Percentiles rank a stretch among this genome's conserved stretches.
Evolutionary conservation across 2,329 filamentous ascomycete genomes (phyloP).

Genomic region (Alternaria triticina): DNA sequence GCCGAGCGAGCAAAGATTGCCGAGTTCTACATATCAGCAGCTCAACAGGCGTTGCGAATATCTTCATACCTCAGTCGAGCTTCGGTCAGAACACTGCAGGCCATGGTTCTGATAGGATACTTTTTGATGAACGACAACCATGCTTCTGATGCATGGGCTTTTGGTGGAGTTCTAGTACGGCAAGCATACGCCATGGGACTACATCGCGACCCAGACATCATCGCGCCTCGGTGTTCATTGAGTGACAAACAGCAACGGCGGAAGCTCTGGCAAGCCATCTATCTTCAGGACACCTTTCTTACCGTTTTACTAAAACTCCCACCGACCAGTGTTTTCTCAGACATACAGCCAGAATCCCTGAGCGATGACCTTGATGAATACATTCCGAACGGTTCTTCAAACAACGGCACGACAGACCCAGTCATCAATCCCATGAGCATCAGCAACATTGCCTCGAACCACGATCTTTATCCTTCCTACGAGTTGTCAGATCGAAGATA

Average conservation of each 20-base stretch:
- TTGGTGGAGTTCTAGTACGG: conserved; percentile 76
- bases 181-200: conserved; percentile 84
- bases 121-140: conserved; percentile 89
- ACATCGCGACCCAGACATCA: conserved; percentile 79
- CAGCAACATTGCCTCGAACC: conserved; percentile 54
- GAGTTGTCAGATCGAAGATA: conserved; percentile 57
- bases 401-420: conserved; percentile 45
- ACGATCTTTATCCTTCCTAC: conserved; percentile 48
- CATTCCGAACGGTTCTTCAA: conserved; percentile 66
- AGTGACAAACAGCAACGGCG: conserved; percentile 80
- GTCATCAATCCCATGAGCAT: conserved; percentile 61
- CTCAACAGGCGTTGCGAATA: conserved; percentile 77
- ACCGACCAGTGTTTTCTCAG: conserved; percentile 78
- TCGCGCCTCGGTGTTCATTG: conserved; percentile 66
- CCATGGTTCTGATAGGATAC: conserved; percentile 83
- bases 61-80: conserved; percentile 79
- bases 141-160: conserved; percentile 81
- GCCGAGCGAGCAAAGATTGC: conserved; percentile 75
- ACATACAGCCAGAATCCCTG: conserved; percentile 77
- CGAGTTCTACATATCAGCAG: conserved; percentile 81
- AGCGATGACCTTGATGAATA: conserved; percentile 69
- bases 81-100: conserved; percentile 74
- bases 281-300: conserved; percentile 81
- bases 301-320: conserved; percentile 79
- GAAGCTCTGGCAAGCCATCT: conserved; percentile 82